Base-by-base conservation (phyloP, 2,329 filamentous ascomycete genomes). In the Setomelanomma holmii region DNA sequence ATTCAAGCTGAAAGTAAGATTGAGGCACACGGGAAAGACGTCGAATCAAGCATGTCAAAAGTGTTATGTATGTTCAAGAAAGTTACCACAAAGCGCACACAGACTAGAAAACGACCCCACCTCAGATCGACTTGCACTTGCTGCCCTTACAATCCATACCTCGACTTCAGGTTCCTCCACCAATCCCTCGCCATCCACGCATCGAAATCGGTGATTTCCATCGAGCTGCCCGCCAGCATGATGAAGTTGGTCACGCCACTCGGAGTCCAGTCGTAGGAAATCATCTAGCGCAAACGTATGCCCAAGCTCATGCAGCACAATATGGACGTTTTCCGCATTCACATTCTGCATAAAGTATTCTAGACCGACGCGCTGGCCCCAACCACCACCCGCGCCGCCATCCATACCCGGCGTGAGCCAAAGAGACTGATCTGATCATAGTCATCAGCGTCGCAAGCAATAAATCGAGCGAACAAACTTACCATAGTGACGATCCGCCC, bases 141-240 rank as follows among this genome's bases (percentile, higher is more conserved):
- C 27, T 8, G 27, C 10, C 27, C 34, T 41, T 51, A 65, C 55
- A 62, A 49, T 44, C 52, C 49, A 45, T 60, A 63, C 34, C 58
- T 48, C 7, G 45, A 51, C 58, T 70, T 70, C 34, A 74, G 46
- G 49, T 75, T 67, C 56, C 70, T 71, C 78, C 78, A 81, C 77
- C 78, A 81, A 60, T 81, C 77, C 1, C 78, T 64, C 40, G 76
- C 61, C 78, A 81, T 81, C 79, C 79, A 81, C 17, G 75, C 77
- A 45, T 81, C 79, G 42, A 81, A 81, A 36, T 81, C 78, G 2
- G 79, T 81, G 17, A 81, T 71, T 40, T 71, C 52, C 17, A 60
- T 67, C 1, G 79, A 67, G 40, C 74, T 75, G 4, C 79, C 79
- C 41, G 79, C 77, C 39, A 74, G 60, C 79, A 81, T 80, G 55